Evolutionary conservation across 1,284 basidiomycete species (phyloP), one percentile per base, ranked within the genome.

Genomic region (Phellopilus nigrolimitatus): DNA sequence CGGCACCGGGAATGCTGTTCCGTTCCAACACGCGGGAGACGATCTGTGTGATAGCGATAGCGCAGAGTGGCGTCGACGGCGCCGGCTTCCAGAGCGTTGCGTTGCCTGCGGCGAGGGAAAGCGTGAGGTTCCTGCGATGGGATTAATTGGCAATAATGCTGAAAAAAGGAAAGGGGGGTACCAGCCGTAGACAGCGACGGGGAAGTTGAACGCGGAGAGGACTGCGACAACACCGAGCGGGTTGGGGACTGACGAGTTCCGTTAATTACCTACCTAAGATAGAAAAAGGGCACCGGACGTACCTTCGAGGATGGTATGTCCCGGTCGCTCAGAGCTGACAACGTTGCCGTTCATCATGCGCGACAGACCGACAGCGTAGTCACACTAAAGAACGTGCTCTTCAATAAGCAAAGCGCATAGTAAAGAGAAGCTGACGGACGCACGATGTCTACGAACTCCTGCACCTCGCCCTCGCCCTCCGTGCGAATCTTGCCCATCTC

Each of bases 401-500:
- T 17, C 24, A 9, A n/a, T 6, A 24, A 9, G 4, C 27, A 48
- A 36, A 42, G 24, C 13, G 24, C 12, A 47, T 21, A 13, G 8
- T n/a, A 8, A 21, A 24, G 3, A 39, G 27, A 15, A n/a, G 12
- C 24, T 38, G n/a, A 36, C 34, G 15, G 9, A 39, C 30, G 64
- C 62, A 92, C 91, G 52, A 95, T 92, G 65, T 97, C 94, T 55
- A 97, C 80, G 60, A 95, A 94, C 70, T 97, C 92, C 64, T 94
- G 91, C 1, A 97, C 92, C 70, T 97, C 93, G 15, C 93, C 93
- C 40, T 86, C 75, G 28, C 93, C 94, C 66, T 97, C 94, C n/a
- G 87, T 86, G 60, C 76, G 78, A 59, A 97, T 94, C 71, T 98
- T 98, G 64, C 95, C 94, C 94, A 97, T 97, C 68, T 97, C 94